Percentiles rank a stretch among this genome's conserved stretches.
These are phyloP conservation scores for Gloeopeniophorella convolvens DNA, from an alignment of 768 basidiomycete species.

Conservation along the genomic window DNA sequence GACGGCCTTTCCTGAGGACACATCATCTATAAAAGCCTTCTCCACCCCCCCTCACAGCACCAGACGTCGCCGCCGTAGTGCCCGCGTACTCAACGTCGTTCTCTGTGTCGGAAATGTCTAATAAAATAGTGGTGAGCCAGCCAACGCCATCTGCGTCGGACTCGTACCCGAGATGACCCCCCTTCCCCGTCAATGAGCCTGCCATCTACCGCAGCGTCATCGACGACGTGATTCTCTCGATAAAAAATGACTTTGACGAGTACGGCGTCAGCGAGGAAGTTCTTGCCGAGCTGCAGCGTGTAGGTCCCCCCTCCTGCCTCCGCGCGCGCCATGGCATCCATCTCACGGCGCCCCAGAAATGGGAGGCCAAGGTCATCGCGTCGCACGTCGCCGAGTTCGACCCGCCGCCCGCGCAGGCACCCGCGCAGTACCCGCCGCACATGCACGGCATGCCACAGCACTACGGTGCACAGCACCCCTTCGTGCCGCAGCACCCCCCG, in stretches of 20 bases:
- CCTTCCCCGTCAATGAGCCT: constrained; percentile 61
- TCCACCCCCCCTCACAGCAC: constrained; percentile 30
- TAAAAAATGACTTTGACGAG: constrained; percentile 94
- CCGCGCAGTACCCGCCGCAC: constrained; percentile 49
- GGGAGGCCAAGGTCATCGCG: constrained; percentile 92
- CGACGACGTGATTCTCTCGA: constrained; percentile 86
- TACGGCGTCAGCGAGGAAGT: constrained; percentile 90
- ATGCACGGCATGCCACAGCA: constrained; percentile 41
- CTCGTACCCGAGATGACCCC: constrained; percentile 50
- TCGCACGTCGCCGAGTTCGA: constrained; percentile 95
- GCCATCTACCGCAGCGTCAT: constrained; percentile 88
- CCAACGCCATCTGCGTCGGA: constrained; percentile 51
- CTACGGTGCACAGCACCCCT: constrained; percentile 33
- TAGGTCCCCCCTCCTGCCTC: constrained; percentile 39
- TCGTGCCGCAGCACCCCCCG: constrained; percentile 26
- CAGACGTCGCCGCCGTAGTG: constrained; percentile 27
- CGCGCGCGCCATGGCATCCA: constrained; percentile 15
- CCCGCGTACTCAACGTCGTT: constrained; percentile 26
- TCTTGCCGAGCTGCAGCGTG: constrained; percentile 79
- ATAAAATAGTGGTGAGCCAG: constrained; percentile 97
- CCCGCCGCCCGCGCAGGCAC: constrained; percentile 38
- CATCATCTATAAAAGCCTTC: constrained; percentile 37
- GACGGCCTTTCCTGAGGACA: constrained; percentile 31
- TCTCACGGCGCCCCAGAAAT: constrained; percentile 56
- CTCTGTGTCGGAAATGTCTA: constrained; percentile 62